Percentiles rank a stretch among this genome's conserved stretches.
Evolutionary conservation across 306 rosid genomes (phyloP).

Genomic region (Rosa persica): DNA sequence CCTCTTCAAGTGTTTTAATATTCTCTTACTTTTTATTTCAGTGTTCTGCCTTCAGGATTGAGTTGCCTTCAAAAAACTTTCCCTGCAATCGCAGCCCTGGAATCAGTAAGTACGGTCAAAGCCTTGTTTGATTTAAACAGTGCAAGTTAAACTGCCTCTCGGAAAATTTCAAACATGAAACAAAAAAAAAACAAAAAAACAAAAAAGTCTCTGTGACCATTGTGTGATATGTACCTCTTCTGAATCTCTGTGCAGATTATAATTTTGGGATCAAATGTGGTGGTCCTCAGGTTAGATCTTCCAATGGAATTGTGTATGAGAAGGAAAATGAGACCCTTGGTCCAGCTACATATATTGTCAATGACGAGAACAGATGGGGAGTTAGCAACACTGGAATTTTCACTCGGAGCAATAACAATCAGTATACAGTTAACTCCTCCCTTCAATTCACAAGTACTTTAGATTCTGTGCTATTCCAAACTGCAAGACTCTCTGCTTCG

Average conservation of each 20-base stretch:
- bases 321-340: slow-evolving; percentile 59
- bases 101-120: slow-evolving; percentile 49
- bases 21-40: slow-evolving; percentile 27
- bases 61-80: slow-evolving; percentile 66
- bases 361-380: slow-evolving; percentile 54
- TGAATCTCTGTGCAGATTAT: slow-evolving; percentile 42
- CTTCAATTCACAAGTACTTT: slow-evolving; percentile 42
- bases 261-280: slow-evolving; percentile 67
- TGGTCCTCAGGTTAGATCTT: slow-evolving; percentile 42
- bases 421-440: slow-evolving; percentile 22
- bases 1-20: background rate
- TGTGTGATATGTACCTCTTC: background rate
- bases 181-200: too few relatives aligned
- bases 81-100: slow-evolving; percentile 58
- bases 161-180: too few relatives aligned
- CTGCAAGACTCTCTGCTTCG: slow-evolving; percentile 67
- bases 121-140: background rate
- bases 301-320: slow-evolving; percentile 40
- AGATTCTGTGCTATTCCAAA: slow-evolving; percentile 57
- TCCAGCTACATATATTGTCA: slow-evolving; percentile 63
- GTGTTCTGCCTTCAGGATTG: slow-evolving; percentile 63
- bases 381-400: slow-evolving; percentile 66
- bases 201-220: background rate
- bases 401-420: slow-evolving; percentile 12
- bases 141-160: too few relatives aligned